These are phyloP conservation scores for Podaxis sp. DNA, from an alignment of 768 basidiomycete species.

Conservation along the genomic window DNA sequence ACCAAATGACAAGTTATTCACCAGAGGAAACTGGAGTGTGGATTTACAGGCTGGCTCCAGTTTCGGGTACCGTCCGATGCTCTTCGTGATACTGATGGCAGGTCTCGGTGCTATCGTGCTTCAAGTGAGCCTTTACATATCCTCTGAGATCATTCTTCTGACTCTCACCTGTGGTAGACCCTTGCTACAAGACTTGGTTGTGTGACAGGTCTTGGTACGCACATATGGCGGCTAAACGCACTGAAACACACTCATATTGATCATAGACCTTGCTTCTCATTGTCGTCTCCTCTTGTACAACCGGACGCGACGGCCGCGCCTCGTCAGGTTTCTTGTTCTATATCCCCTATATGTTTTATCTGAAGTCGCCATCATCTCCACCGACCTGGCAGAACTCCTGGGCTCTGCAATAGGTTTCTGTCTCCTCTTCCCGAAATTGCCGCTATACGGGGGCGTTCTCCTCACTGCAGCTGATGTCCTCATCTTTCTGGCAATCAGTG, in stretches of 20 bases:
- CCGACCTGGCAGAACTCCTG: conserved; percentile 69
- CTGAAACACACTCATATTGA: background rate
- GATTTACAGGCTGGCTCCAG: conserved; percentile 75
- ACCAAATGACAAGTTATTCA: background rate
- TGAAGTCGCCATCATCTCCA: conserved; percentile 65
- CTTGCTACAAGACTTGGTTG: conserved; percentile 69
- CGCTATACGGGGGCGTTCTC: conserved; percentile 56
- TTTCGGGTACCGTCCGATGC: conserved; percentile 47
- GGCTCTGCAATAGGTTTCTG: conserved; percentile 71
- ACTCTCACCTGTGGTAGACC: conserved; percentile 37
- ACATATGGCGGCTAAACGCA: background rate
- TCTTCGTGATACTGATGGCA: conserved; percentile 61
- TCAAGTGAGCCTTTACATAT: conserved; percentile 41
- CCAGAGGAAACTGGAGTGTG: conserved; percentile 76
- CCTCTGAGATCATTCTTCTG: conserved; percentile 11
- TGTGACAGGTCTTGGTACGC: conserved; percentile 61
- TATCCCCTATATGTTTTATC: conserved; percentile 56
- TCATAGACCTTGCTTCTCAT: conserved; percentile 56
- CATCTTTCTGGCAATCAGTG: conserved; percentile 59
- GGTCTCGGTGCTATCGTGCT: conserved; percentile 69
- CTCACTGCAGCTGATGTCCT: conserved; percentile 61
- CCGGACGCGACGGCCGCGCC: conserved; percentile 45
- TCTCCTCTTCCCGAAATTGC: conserved; percentile 58
- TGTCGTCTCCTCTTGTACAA: conserved; percentile 56
- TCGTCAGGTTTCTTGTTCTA: conserved; percentile 47